Conservation (phyloP, 1,284 basidiomycete species). For the Malassezia furfur region DNA sequence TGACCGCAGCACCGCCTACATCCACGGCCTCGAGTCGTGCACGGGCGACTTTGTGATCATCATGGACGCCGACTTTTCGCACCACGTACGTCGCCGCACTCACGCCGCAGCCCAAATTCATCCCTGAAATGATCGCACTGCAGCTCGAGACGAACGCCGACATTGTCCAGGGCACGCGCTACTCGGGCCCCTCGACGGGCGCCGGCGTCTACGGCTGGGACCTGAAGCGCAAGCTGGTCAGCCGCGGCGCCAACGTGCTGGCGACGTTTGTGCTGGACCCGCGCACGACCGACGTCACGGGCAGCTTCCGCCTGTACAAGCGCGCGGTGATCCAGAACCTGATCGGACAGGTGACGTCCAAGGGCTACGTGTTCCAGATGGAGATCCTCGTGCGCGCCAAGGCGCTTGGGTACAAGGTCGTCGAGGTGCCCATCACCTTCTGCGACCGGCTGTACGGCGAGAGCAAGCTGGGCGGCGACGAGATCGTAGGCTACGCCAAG, state of each 20-base stretch:
- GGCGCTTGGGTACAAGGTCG: slow-evolving; percentile 69
- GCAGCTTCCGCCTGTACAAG: slow-evolving; percentile 58
- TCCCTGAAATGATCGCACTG: slow-evolving; percentile 29
- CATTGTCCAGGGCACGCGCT: slow-evolving; percentile 34
- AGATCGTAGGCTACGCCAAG: slow-evolving; percentile 77
- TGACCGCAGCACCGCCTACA: slow-evolving; percentile 67
- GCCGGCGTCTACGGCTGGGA: slow-evolving; percentile 37
- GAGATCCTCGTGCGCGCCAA: slow-evolving; percentile 87
- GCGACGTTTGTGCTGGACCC: slow-evolving; percentile 30
- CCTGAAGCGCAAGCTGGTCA: slow-evolving; percentile 34
- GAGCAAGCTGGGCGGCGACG: slow-evolving; percentile 76
- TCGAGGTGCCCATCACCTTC: slow-evolving; percentile 84
- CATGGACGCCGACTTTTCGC: slow-evolving; percentile 92
- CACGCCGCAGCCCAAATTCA: slow-evolving; percentile 26
- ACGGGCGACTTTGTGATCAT: slow-evolving; percentile 89
- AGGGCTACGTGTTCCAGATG: slow-evolving; percentile 93
- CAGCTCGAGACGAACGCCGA: slow-evolving; percentile 23
- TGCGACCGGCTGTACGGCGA: slow-evolving; percentile 86
- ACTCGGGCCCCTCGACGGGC: slow-evolving; percentile 30
- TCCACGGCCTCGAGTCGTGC: slow-evolving; percentile 76
- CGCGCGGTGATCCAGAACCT: slow-evolving; percentile 66
- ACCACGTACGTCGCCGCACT: slow-evolving; percentile 59
- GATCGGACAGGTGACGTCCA: slow-evolving; percentile 69
- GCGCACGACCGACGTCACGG: slow-evolving; percentile 32
- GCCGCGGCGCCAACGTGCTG: slow-evolving; percentile 28